These are phyloP conservation scores for Scheffersomyces cryptocercus DNA, from an alignment of 1,139 yeast genomes.

Conservation along the genomic window DNA sequence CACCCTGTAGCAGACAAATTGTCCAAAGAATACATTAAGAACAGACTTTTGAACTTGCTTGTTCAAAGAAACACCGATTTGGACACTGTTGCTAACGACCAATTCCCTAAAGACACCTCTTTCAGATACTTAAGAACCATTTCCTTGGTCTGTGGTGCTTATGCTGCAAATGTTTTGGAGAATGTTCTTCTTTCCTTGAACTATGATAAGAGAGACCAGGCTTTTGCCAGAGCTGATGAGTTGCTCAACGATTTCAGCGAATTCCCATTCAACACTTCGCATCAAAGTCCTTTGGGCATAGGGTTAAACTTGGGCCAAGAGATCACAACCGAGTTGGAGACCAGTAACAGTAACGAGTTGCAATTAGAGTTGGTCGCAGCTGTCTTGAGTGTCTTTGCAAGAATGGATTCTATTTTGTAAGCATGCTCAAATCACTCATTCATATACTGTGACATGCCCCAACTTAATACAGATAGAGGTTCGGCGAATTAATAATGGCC, in stretches of 20 bases:
- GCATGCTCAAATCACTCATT: too few relatives aligned
- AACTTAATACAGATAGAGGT: too few relatives aligned
- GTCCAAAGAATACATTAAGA: constrained; percentile 77
- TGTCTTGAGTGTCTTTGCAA: constrained; percentile 62
- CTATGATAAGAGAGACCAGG: constrained; percentile 90
- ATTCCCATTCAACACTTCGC: constrained; percentile 71
- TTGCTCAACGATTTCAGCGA: constrained; percentile 78
- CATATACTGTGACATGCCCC: too few relatives aligned
- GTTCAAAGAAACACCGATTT: constrained; percentile 67
- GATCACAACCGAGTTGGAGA: constrained; percentile 66
- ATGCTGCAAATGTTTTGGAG: constrained; percentile 95
- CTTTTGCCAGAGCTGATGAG: constrained; percentile 92
- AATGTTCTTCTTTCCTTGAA: constrained; percentile 78
- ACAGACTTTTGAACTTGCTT: constrained; percentile 69
- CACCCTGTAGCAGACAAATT: constrained; percentile 90
- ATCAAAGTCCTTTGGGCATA: constrained; percentile 62
- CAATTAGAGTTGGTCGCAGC: constrained; percentile 92
- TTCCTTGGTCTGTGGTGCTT: constrained; percentile 83
- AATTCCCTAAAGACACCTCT: constrained; percentile 69
- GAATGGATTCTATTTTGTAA: constrained; percentile 56
- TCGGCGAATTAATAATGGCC: too few relatives aligned
- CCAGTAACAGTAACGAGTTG: constrained; percentile 55
- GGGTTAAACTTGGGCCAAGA: constrained; percentile 77
- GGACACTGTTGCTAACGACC: constrained; percentile 50
- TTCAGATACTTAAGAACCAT: constrained; percentile 76